These are phyloP conservation scores for Castanea mollissima DNA, from an alignment of 306 rosid species.

Conservation along the genomic window DNA sequence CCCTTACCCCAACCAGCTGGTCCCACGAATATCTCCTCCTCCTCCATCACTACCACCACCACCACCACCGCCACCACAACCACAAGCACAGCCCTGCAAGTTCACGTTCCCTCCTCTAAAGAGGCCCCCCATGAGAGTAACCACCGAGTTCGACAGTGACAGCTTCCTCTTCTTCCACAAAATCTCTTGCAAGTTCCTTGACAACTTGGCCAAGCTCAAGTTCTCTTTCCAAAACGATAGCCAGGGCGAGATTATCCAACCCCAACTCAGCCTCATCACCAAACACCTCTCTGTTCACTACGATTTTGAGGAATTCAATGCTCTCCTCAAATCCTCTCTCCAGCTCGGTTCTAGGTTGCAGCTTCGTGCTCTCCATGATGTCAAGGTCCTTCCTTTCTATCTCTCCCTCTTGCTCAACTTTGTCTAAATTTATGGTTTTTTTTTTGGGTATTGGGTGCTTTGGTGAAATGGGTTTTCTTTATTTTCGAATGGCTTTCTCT, in stretches of 20 bases:
- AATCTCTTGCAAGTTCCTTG: constrained; percentile 76
- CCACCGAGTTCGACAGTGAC: constrained; percentile 91
- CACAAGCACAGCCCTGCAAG: constrained; percentile 12
- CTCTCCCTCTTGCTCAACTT: too few species aligned
- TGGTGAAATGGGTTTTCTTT: not conserved
- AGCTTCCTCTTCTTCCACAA: constrained; percentile 64
- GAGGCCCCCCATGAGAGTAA: constrained; percentile 63
- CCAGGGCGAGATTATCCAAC: constrained; percentile 59
- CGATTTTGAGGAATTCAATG: constrained; percentile 60
- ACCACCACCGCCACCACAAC: constrained; percentile 25
- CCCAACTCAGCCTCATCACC: constrained; percentile 64
- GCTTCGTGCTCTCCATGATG: constrained; percentile 61
- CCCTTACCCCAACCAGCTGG: constrained; percentile 41
- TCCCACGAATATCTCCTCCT: not conserved
- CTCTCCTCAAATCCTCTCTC: constrained; percentile 60
- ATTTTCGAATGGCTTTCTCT: too few species aligned
- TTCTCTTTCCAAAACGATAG: constrained; percentile 54
- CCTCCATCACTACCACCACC: constrained; percentile 10
- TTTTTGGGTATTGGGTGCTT: not conserved
- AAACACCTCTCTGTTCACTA: constrained; percentile 62
- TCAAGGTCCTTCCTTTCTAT: constrained; percentile 49
- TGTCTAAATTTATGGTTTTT: not conserved
- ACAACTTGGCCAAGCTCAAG: constrained; percentile 75
- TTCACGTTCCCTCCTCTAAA: constrained; percentile 41
- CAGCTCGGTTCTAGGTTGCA: constrained; percentile 63